Base-by-base conservation (phyloP, 441 rosid species). In the Dalechampia spathulata region DNA sequence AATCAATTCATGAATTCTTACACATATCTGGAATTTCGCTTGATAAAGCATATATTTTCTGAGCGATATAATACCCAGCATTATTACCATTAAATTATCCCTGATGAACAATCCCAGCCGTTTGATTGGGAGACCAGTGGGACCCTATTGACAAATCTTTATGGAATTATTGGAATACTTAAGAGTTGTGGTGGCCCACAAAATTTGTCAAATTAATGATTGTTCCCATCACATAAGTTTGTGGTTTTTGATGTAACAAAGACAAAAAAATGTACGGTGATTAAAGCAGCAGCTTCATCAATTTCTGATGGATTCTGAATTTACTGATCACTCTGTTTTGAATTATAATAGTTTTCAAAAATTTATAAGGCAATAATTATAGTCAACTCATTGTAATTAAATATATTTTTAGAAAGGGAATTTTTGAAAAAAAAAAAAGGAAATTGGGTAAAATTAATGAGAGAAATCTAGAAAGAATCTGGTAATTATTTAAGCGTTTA, bases 401-500 rank as follows among this genome's bases (percentile, higher is more conserved):
- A n/a, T n/a, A n/a, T n/a, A n/a, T n/a, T n/a, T n/a, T n/a, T n/a
- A n/a, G n/a, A n/a, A n/a, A n/a, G n/a, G n/a, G n/a, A n/a, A n/a
- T n/a, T n/a, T n/a, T n/a, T n/a, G n/a, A 8, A 50, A 14, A 13
- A 19, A 10, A 19, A 21, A 21, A 28, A 46, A 19, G 23, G 28
- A 17, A 10, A 9, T 4, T 23, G 9, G 21, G 9, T 54, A 2
- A 47, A 30, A 54, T 17, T 45, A 3, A 39, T 45, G n/a, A n/a
- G 25, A 1, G 41, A 57, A 46, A 56, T 54, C 34, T 30, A 19
- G 2, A 48, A 49, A 48, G 45, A 49, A 57, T 57, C 45, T 1
- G 39, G 25, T 54, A 57, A 63, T 69, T 57, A 62, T 60, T 54
- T 55, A 21, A 13, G 46, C 49, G n/a, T 27, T 74, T 63, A 58